Conservation (phyloP, 2,329 filamentous ascomycete genomes). For the Fonsecaea nubica region DNA sequence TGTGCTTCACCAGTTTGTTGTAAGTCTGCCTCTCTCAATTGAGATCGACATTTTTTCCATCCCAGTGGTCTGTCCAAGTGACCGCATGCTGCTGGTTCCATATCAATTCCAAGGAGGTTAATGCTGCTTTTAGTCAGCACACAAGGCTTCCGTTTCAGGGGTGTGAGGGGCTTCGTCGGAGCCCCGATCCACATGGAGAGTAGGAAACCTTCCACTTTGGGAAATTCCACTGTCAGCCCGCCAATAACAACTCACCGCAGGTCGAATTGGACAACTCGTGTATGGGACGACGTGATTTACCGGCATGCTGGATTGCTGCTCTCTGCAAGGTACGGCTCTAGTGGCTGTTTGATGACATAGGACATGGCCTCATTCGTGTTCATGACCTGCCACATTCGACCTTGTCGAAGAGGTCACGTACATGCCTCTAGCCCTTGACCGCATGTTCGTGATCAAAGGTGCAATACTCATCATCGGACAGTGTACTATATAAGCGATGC, state of each 20-base stretch:
- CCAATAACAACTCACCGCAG: neutral
- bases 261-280: neutral
- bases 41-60: too few relatives aligned
- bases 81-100: too few relatives aligned
- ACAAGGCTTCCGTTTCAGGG: constrained; percentile 5
- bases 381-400: neutral
- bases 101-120: neutral
- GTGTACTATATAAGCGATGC: neutral
- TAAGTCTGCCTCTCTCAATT: too few relatives aligned
- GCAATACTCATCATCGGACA: neutral
- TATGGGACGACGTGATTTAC: neutral
- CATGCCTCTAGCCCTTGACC: neutral
- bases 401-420: neutral
- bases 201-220: neutral
- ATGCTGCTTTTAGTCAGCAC: neutral
- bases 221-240: neutral
- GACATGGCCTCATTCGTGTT: neutral
- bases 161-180: neutral
- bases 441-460: neutral
- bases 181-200: neutral
- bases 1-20: too few relatives aligned
- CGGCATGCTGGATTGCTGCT: neutral
- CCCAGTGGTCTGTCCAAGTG: too few relatives aligned
- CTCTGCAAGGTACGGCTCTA: neutral
- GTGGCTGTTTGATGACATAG: neutral